phyloP scores from a whole-genome alignment of 208 protist species.

The Acanthamoeba castellanii region DNA sequence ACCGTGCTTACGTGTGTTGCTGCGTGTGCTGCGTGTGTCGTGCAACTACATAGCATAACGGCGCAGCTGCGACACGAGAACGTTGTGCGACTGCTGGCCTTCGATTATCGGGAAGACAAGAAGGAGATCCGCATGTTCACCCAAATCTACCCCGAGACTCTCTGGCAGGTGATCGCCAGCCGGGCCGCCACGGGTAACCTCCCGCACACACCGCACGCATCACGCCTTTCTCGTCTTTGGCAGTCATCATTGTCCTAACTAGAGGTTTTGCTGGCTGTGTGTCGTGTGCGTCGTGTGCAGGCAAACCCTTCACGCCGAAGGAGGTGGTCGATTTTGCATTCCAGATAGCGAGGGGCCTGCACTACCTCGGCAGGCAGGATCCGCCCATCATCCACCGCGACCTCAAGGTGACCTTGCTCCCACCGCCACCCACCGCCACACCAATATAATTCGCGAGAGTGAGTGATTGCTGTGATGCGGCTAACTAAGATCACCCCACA shows the following conservation, averaged over 20 bases:
- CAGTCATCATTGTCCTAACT: too few relatives aligned
- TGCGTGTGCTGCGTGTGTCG: too few relatives aligned
- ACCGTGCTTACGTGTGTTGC: too few relatives aligned
- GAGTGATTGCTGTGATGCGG: too few relatives aligned
- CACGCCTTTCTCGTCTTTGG: background rate
- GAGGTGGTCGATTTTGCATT: slow-evolving; percentile 37
- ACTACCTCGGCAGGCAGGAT: slow-evolving; percentile 51
- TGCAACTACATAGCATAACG: background rate
- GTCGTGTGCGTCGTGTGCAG: background rate
- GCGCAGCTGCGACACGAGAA: slow-evolving; percentile 41
- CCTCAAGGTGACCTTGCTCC: background rate
- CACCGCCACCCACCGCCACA: background rate
- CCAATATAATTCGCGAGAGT: too few relatives aligned
- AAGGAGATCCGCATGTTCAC: slow-evolving; percentile 25
- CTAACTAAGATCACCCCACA: too few relatives aligned
- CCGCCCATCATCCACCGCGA: slow-evolving; percentile 57
- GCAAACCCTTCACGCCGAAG: slow-evolving; percentile 41
- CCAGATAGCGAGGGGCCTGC: slow-evolving; percentile 21
- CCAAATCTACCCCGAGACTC: slow-evolving; percentile 45
- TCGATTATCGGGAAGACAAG: slow-evolving; percentile 21
- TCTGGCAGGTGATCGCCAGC: slow-evolving; percentile 14
- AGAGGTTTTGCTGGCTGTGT: too few relatives aligned
- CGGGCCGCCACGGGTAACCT: background rate
- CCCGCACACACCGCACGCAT: background rate
- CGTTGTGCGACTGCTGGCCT: slow-evolving; percentile 2